Conservation (phyloP, 306 rosid genomes). For the Cyamopsis tetragonoloba region DNA sequence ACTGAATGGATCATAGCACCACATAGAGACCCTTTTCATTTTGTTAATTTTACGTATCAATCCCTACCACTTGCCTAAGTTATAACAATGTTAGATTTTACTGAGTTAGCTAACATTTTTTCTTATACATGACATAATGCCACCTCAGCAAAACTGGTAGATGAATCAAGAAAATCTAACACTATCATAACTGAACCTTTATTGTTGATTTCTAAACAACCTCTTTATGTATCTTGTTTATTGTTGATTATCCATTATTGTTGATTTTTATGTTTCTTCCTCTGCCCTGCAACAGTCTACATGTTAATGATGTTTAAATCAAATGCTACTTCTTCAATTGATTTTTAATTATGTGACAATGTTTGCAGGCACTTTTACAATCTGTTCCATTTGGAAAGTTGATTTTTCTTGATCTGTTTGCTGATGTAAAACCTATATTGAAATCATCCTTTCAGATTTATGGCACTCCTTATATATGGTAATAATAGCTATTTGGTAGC, state of each 20-base stretch:
- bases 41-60: too few relatives aligned
- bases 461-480: slow-evolving; percentile 94
- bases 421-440: slow-evolving; percentile 95
- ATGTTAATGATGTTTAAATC: background rate
- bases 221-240: background rate
- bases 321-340: background rate
- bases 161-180: too few relatives aligned
- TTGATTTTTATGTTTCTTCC: background rate
- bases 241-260: too few relatives aligned
- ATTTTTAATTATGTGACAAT: slow-evolving; percentile 11
- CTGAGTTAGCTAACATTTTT: too few relatives aligned
- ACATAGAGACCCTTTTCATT: background rate
- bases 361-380: slow-evolving; percentile 84
- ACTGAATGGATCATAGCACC: background rate
- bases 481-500: slow-evolving; percentile 28
- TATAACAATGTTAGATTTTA: too few relatives aligned
- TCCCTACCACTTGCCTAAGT: too few relatives aligned
- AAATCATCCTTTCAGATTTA: slow-evolving; percentile 78
- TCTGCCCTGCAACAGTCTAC: background rate
- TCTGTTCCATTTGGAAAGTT: slow-evolving; percentile 89
- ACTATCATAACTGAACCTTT: too few relatives aligned
- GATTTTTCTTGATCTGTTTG: slow-evolving; percentile 96
- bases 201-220: background rate
- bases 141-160: too few relatives aligned
- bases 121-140: too few relatives aligned